phyloP scores from a whole-genome alignment of 805 yeast species.

The Candida piceae region DNA sequence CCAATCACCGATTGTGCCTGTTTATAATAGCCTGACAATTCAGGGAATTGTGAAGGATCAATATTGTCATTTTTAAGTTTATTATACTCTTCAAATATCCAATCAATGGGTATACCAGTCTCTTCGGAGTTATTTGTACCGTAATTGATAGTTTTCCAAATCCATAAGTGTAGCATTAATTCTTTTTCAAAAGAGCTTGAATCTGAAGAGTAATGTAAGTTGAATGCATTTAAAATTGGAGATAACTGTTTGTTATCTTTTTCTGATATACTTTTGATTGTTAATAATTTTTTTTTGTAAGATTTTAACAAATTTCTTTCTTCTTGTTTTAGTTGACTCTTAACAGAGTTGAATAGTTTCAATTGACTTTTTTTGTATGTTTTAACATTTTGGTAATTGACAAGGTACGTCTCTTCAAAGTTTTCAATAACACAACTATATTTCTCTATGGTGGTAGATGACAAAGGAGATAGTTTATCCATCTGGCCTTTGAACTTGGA shows the following conservation, averaged over 20 bases:
- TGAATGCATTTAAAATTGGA: slow-evolving; percentile 7
- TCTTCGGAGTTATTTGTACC: background rate
- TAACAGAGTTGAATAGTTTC: slow-evolving; percentile 32
- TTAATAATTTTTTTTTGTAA: slow-evolving; percentile 21
- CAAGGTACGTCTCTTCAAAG: slow-evolving; percentile 1
- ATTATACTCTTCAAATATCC: slow-evolving; percentile 16
- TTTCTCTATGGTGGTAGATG: background rate
- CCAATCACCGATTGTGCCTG: slow-evolving; percentile 1
- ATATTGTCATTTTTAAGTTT: background rate
- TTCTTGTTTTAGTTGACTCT: slow-evolving; percentile 34
- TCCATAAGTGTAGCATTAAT: slow-evolving; percentile 20
- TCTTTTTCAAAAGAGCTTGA: slow-evolving; percentile 16
- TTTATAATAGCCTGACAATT: slow-evolving; percentile 2
- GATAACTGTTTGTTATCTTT: slow-evolving; percentile 14
- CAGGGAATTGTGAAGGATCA: background rate
- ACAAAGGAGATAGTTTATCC: slow-evolving; percentile 9
- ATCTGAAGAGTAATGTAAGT: slow-evolving; percentile 4
- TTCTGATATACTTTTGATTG: slow-evolving; percentile 21
- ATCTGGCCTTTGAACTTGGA: slow-evolving; percentile 34
- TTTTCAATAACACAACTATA: slow-evolving; percentile 1
- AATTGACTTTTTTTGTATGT: slow-evolving; percentile 39
- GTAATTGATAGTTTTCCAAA: slow-evolving; percentile 12
- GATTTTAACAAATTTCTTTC: slow-evolving; percentile 38
- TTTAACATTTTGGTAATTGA: slow-evolving; percentile 22
- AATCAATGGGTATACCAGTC: slow-evolving; percentile 1